Evolutionary conservation across 345 rosid species (phyloP), one percentile per base, ranked within the genome.

Genomic region (Clarkia xantiana): DNA sequence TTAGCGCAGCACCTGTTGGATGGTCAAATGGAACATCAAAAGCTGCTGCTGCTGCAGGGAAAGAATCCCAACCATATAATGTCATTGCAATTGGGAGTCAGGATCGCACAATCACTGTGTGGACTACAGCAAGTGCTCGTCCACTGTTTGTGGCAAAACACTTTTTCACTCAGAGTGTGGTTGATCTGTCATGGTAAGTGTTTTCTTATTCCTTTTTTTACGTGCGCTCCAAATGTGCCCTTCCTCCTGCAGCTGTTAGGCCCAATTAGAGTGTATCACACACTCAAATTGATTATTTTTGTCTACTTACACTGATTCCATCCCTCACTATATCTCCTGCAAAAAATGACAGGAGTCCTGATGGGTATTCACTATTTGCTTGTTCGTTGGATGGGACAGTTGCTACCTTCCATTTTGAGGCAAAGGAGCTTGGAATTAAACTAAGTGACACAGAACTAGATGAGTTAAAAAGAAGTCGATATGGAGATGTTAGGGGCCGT

Each of bases 81-180:
- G 77, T 93, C 52, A 93, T 93, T 69, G 99, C 99, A 41, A 87
- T 93, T 62, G 96, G 99, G 52, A 87, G 99, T 64, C 99, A 93
- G 70, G 99, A 93, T 63, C 99, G 96, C 41, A 93, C 96, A 11
- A 82, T 93, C 71, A 93, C 99, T 42, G 99, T 93, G 0, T 93
- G 99, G 99, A 93, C 99, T 2, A 93, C 99, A 55, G 99, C 84
- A 45, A 82, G 88, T 62, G 81, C 94, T 16, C 95, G 96, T 47
- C 99, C 99, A 41, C 86, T 93, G 51, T 87, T 93, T 62, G 99
- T 93, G 52, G 99, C 96, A 2, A 93, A 87, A 70, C 99, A 93
- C 66, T 93, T 93, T 74, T 93, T 93, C 51, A 63, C 84, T 59
- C 96, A 93, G 66, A 93, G 99, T 74, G 99, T 93, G 54, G 95